Conservation (phyloP, 1,139 yeast genomes). For the Sugiyamaella xylanicola region DNA sequence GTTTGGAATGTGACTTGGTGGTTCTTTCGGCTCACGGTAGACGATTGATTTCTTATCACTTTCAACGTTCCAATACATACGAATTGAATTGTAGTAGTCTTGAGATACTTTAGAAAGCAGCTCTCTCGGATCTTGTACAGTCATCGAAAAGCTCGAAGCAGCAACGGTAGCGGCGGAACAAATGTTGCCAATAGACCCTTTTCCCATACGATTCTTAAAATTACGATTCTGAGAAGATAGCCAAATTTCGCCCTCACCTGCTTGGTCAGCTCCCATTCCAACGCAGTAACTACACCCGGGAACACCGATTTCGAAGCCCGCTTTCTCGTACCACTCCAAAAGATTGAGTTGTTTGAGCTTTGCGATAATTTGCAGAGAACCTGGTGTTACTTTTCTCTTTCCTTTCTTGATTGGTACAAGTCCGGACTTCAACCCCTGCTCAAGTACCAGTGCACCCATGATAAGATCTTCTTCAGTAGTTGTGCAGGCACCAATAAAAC, state of each 20-base stretch:
- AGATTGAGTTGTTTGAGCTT: constrained; percentile 20
- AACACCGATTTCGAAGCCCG: constrained; percentile 24
- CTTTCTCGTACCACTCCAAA: constrained; percentile 24
- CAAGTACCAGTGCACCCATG: constrained; percentile 22
- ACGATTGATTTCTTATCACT: constrained; percentile 19
- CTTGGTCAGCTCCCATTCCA: constrained; percentile 26
- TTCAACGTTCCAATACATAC: constrained; percentile 22
- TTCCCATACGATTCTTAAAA: constrained; percentile 25
- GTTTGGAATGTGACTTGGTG: neutral
- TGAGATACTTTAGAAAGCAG: constrained; percentile 19
- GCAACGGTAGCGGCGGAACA: constrained; percentile 25
- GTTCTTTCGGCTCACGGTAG: constrained; percentile 21
- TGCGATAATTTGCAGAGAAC: constrained; percentile 23
- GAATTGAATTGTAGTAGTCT: constrained; percentile 16
- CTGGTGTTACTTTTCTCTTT: constrained; percentile 23
- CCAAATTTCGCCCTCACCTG: constrained; percentile 25
- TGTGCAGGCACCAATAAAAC: constrained; percentile 26
- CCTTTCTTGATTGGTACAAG: constrained; percentile 15
- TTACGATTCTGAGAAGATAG: constrained; percentile 25
- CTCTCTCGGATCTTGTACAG: constrained; percentile 20
- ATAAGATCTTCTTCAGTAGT: constrained; percentile 26
- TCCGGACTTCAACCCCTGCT: constrained; percentile 21
- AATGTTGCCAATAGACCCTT: constrained; percentile 24
- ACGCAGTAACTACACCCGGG: constrained; percentile 26
- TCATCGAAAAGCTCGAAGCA: constrained; percentile 25